A percentile compares a stretch with the other conserved stretches of the same genome.
Evolutionary conservation across 2,329 filamentous ascomycete genomes (phyloP).

Genomic region (Diaporthe vaccinii): DNA sequence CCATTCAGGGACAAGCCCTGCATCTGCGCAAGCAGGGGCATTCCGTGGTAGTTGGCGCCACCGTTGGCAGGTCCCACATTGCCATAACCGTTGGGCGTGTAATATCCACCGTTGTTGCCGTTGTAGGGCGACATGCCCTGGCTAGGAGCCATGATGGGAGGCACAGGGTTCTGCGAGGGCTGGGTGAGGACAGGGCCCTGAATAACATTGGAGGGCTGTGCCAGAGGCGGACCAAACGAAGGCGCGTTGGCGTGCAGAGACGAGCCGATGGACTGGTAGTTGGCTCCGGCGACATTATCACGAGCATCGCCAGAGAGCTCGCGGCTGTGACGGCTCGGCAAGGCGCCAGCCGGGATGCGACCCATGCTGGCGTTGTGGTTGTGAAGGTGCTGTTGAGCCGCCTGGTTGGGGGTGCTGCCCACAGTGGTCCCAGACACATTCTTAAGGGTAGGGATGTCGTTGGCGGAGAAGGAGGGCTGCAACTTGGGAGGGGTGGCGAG

Average conservation of each 20-base stretch:
- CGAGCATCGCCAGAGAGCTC: constrained; percentile 68
- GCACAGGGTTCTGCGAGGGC: constrained; percentile 40
- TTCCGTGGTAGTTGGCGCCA: constrained; percentile 50
- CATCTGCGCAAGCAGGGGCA: constrained; percentile 78
- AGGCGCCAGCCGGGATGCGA: constrained; percentile 77
- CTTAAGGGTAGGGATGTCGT: constrained; percentile 90
- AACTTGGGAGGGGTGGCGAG: constrained; percentile 79
- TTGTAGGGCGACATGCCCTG: constrained; percentile 45
- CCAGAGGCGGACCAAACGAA: constrained; percentile 78
- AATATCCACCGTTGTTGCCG: constrained; percentile 48
- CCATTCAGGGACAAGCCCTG: constrained; percentile 72
- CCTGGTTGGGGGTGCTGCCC: constrained; percentile 68
- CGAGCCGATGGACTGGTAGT: constrained; percentile 75
- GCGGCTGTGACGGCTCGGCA: constrained; percentile 78
- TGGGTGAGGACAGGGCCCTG: constrained; percentile 31
- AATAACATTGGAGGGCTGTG: constrained; percentile 46
- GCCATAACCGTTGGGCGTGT: constrained; percentile 49
- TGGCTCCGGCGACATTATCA: constrained; percentile 57
- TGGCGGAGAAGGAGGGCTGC: constrained; percentile 90
- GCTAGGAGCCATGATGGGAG: constrained; percentile 49
- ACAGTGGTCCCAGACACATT: constrained; percentile 67
- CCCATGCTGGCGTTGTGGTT: constrained; percentile 88
- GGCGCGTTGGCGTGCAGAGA: constrained; percentile 84
- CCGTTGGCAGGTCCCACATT: constrained; percentile 39
- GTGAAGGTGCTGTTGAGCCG: constrained; percentile 75